A percentile compares a stretch with the other conserved stretches of the same genome.
Conservation (phyloP, 345 rosid genomes). For the Odontarrhena argentea region DNA sequence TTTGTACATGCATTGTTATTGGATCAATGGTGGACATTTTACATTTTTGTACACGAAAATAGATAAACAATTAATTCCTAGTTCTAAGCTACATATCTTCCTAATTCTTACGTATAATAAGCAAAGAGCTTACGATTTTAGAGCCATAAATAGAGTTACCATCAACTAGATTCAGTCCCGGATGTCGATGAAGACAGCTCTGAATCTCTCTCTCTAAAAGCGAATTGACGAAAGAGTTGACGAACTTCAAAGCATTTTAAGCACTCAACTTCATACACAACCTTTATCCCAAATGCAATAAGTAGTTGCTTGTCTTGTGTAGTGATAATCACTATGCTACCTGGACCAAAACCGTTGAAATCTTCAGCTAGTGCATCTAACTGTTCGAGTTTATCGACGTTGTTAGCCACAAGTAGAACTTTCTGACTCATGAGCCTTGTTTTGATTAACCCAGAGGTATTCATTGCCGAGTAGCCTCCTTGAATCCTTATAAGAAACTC, state of each 20-base stretch:
- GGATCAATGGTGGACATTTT: conserved; percentile 16
- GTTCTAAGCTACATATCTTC: neutral
- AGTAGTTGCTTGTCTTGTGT: conserved; percentile 35
- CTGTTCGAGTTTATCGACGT: conserved; percentile 18
- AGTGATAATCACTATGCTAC: conserved; percentile 27
- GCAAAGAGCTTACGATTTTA: neutral
- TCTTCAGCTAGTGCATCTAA: conserved; percentile 23
- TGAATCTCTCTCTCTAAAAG: conserved; percentile 21
- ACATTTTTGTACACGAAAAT: neutral
- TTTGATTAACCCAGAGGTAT: conserved; percentile 12
- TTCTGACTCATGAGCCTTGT: conserved; percentile 19
- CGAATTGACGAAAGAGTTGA: conserved; percentile 28
- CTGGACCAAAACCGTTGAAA: conserved; percentile 29
- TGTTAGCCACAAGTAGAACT: conserved; percentile 29
- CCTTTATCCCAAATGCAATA: neutral
- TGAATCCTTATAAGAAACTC: conserved; percentile 24
- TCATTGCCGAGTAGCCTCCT: conserved; percentile 16
- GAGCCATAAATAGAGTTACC: conserved; percentile 21
- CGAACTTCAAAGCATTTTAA: conserved; percentile 25
- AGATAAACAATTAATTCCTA: neutral
- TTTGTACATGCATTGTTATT: neutral
- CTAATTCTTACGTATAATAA: conserved; percentile 1
- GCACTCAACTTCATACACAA: conserved; percentile 28
- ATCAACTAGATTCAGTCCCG: conserved; percentile 26
- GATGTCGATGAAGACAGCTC: conserved; percentile 4